Evolutionary conservation across 1,284 basidiomycete species (phyloP).

Genomic region (Moesziomyces sp.): DNA sequence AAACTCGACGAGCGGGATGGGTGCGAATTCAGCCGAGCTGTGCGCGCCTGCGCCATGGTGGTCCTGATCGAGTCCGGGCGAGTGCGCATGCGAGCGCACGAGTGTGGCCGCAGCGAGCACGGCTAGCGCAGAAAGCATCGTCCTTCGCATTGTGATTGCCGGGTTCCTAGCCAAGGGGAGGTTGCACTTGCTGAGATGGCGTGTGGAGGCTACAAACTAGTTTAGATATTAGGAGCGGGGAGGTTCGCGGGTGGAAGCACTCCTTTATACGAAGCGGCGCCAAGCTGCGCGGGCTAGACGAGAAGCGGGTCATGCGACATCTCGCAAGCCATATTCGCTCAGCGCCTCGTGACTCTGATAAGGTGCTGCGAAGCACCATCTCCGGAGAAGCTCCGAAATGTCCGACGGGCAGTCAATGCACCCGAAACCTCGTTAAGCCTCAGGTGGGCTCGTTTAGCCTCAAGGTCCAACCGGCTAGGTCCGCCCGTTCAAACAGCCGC

Average conservation of each 20-base stretch:
- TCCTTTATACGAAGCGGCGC: not conserved
- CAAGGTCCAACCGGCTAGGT: not conserved
- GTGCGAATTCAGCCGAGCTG: conserved; percentile 30
- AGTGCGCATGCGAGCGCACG: conserved; percentile 19
- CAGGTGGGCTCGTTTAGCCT: not conserved
- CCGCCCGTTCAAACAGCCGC: conserved; percentile 25
- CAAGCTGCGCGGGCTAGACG: not conserved
- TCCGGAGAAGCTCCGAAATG: too few species aligned
- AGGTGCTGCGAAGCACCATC: not conserved
- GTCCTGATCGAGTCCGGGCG: conserved; percentile 34
- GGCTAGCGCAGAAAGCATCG: conserved; percentile 1
- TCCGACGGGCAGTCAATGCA: not conserved
- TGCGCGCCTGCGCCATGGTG: conserved; percentile 44
- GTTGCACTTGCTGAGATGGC: not conserved
- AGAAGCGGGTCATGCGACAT: not conserved
- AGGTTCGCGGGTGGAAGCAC: not conserved
- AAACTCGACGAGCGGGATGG: conserved; percentile 39
- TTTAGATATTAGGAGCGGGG: too few species aligned
- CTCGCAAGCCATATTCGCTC: not conserved
- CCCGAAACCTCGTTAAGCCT: not conserved
- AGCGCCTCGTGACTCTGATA: not conserved
- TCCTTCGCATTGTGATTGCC: conserved; percentile 16
- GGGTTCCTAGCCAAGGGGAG: not conserved
- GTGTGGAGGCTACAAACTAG: too few species aligned
- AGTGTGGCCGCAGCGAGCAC: conserved; percentile 6